Evolutionary conservation across 768 basidiomycete genomes (phyloP), one percentile per base, ranked within the genome.

Genomic region (Mycena epipterygia): DNA sequence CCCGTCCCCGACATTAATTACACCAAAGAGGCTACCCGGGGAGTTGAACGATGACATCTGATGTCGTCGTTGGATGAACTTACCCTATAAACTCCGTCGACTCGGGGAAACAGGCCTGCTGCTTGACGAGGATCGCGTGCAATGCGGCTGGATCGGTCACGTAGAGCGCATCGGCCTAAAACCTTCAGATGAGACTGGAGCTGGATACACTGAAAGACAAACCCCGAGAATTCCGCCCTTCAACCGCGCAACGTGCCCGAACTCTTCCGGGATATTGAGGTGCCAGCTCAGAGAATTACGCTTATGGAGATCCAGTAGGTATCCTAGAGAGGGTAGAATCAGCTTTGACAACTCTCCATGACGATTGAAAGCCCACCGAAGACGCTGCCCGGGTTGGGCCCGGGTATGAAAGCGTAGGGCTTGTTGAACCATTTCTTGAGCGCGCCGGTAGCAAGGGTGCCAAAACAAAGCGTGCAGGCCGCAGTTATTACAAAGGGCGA

Each of bases 21-120:
- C 59, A 9, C 78, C 78, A 53, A 79, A 79, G 3, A 79, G 37
- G 14, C 2, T 37, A 14, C 35, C 35, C 8, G 32, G 37, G 16
- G n/a, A n/a, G 11, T 5, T 21, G 32, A 12, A 39, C 16, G 3
- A 11, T 25, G 25, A 19, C 5, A 32, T n/a, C 5, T n/a, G 9
- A 23, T 7, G 1, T 7, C 4, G 6, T 33, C 19, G 19, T 16
- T 2, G 21, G 30, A 9, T 7, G 8, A 37, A 42, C 29, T 2
- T 67, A 77, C 77, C 77, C 76, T 1, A 73, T 68, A 42, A 79
- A 76, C 66, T 79, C 78, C 4, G 67, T 75, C 3, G 77, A 78
- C 42, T 79, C 74, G 8, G 68, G 73, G 62, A 79, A 79, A 35
- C 58, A 59, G 39, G 74, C 65, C 32, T 73, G 68, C 30, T 76